Conservation (phyloP, 1,284 basidiomycete species). For the Cryptococcus sp. region DNA sequence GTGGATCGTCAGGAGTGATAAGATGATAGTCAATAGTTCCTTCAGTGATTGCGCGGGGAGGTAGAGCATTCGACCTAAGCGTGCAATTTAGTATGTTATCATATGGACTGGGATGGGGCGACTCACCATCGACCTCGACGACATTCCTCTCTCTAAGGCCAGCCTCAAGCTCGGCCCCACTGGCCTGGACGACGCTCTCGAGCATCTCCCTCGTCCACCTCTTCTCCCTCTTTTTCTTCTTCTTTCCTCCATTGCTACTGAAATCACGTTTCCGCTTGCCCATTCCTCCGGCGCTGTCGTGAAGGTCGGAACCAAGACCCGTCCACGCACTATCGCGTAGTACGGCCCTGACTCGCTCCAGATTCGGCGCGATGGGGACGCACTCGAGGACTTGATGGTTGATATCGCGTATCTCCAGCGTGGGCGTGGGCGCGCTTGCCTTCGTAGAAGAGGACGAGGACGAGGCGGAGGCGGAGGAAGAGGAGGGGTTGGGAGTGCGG, state of each 20-base stretch:
- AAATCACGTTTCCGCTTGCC: slow-evolving; percentile 28
- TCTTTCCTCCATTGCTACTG: slow-evolving; percentile 30
- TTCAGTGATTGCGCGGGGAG: slow-evolving; percentile 67
- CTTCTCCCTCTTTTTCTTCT: slow-evolving; percentile 23
- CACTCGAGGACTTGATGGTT: slow-evolving; percentile 77
- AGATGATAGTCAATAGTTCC: slow-evolving; percentile 70
- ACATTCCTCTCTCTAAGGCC: slow-evolving; percentile 60
- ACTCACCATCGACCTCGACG: slow-evolving; percentile 67
- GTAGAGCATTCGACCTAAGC: slow-evolving; percentile 39
- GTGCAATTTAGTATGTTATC: not conserved
- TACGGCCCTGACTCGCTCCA: slow-evolving; percentile 66
- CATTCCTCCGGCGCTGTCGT: slow-evolving; percentile 30
- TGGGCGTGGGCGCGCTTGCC: slow-evolving; percentile 4
- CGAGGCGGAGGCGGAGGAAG: slow-evolving; percentile 6
- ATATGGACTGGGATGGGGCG: not conserved
- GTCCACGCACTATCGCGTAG: slow-evolving; percentile 67
- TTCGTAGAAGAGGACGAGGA: slow-evolving; percentile 1
- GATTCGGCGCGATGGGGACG: slow-evolving; percentile 67
- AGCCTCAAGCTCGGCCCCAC: slow-evolving; percentile 52
- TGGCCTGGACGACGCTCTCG: slow-evolving; percentile 69
- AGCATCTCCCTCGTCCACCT: slow-evolving; percentile 57
- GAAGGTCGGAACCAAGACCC: slow-evolving; percentile 56
- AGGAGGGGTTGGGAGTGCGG: slow-evolving; percentile 56
- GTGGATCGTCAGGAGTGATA: slow-evolving; percentile 60
- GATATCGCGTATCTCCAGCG: slow-evolving; percentile 48